Conservation (phyloP, 495 filamentous ascomycete species). For the Cladorrhinum samala region DNA sequence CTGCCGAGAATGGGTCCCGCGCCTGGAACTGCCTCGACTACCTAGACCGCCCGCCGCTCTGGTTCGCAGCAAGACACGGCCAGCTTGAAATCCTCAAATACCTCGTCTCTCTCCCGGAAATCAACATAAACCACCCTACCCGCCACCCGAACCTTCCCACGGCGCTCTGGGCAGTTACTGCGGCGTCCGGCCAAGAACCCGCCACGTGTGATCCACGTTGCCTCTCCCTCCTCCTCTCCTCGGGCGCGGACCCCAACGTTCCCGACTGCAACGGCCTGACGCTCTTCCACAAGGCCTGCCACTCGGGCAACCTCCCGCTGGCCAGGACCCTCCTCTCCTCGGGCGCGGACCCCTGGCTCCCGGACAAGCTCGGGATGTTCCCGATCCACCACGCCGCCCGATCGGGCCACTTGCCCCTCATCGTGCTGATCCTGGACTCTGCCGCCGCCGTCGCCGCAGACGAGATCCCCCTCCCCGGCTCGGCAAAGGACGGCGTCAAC, state of each 20-base stretch:
- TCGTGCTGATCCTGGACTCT: constrained; percentile 7
- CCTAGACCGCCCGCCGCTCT: constrained; percentile 2
- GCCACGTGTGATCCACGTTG: no score
- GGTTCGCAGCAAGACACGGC: constrained; percentile 3
- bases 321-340: background rate
- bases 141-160: constrained; percentile 2
- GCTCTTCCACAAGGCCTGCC: constrained; percentile 4
- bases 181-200: background rate
- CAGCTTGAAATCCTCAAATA: constrained; percentile 4
- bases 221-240: constrained; percentile 3
- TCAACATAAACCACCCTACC: constrained; percentile 5
- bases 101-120: constrained; percentile 1
- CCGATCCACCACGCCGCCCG: constrained; percentile 21
- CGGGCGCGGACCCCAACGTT: constrained; percentile 11
- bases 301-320: background rate
- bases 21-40: background rate
- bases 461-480: no score
- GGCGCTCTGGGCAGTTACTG: constrained; percentile 7
- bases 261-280: background rate
- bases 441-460: background rate
- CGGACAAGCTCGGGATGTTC: constrained; percentile 15
- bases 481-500: no score
- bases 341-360: background rate
- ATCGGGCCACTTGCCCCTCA: constrained; percentile 4
- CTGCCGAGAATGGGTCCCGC: no score